phyloP scores from a whole-genome alignment of 306 rosid species.

The Oemleria cerasiformis region DNA sequence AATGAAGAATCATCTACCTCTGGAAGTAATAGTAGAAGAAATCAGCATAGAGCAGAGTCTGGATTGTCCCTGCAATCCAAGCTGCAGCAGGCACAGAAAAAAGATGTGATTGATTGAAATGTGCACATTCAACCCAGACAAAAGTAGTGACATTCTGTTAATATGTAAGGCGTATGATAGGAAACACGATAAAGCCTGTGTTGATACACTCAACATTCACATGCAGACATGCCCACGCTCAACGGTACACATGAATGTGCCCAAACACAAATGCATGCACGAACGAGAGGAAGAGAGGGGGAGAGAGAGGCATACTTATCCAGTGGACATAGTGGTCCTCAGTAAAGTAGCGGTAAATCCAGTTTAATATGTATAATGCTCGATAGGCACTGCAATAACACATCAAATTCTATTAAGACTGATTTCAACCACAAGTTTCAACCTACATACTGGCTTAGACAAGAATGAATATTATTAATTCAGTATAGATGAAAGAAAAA shows the following conservation, averaged over 20 bases:
- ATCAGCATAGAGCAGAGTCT: constrained; percentile 82
- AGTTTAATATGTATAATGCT: constrained; percentile 75
- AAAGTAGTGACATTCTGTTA: not conserved
- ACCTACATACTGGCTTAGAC: constrained; percentile 3
- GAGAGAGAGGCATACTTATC: constrained; percentile 62
- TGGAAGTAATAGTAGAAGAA: constrained; percentile 88
- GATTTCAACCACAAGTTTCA: not conserved
- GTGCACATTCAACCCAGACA: not conserved
- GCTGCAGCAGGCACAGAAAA: constrained; percentile 46
- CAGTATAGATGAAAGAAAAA: not conserved
- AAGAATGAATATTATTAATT: not conserved
- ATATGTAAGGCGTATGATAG: not conserved
- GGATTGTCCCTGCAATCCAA: constrained; percentile 79
- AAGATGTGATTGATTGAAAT: not conserved
- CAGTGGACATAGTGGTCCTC: constrained; percentile 71
- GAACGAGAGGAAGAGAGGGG: constrained; percentile 2
- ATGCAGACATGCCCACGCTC: not conserved
- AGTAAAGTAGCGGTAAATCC: constrained; percentile 90
- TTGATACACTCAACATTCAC: not conserved
- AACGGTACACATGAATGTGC: not conserved
- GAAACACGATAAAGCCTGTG: not conserved
- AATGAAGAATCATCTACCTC: constrained; percentile 43
- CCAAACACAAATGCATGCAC: too few species aligned
- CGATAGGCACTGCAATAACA: constrained; percentile 73
- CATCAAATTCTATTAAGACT: constrained; percentile 9